A percentile compares a stretch with the other conserved stretches of the same genome.
Conservation (phyloP, 768 basidiomycete genomes). For the Leccinum truebloodii region DNA sequence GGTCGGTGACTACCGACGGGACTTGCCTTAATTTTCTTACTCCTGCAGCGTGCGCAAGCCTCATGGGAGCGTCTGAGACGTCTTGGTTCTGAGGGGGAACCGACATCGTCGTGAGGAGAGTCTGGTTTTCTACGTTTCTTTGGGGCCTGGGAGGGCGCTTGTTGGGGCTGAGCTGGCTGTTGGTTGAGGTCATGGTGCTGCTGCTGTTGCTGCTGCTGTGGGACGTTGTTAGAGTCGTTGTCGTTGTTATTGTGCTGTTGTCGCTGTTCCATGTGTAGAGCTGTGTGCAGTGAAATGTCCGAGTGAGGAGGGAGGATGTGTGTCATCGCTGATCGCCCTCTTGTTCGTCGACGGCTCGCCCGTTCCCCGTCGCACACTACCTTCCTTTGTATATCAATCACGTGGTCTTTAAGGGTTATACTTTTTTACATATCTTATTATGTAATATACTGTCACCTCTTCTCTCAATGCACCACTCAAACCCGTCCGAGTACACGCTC, state of each 20-base stretch:
- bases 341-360: conserved; percentile 1
- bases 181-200: neutral
- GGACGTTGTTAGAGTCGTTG: conserved; percentile 30
- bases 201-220: conserved; percentile 28
- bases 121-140: conserved; percentile 67
- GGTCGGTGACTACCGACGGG: conserved; percentile 73
- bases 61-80: conserved; percentile 87
- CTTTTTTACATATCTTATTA: conserved; percentile 5
- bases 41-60: conserved; percentile 90
- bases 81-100: conserved; percentile 67
- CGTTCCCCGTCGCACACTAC: neutral
- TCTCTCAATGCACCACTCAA: conserved; percentile 28
- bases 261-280: conserved; percentile 68
- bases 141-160: conserved; percentile 36
- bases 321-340: conserved; percentile 40
- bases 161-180: conserved; percentile 29
- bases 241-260: conserved; percentile 46
- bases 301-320: conserved; percentile 50
- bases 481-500: conserved; percentile 63
- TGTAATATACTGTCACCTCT: neutral
- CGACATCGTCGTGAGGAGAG: conserved; percentile 52
- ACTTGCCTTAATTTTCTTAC: conserved; percentile 93
- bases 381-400: conserved; percentile 27
- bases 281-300: conserved; percentile 56
- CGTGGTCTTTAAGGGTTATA: conserved; percentile 12